Base-by-base conservation (phyloP, 305 asterid genomes). In the Nicotiana rustica region DNA sequence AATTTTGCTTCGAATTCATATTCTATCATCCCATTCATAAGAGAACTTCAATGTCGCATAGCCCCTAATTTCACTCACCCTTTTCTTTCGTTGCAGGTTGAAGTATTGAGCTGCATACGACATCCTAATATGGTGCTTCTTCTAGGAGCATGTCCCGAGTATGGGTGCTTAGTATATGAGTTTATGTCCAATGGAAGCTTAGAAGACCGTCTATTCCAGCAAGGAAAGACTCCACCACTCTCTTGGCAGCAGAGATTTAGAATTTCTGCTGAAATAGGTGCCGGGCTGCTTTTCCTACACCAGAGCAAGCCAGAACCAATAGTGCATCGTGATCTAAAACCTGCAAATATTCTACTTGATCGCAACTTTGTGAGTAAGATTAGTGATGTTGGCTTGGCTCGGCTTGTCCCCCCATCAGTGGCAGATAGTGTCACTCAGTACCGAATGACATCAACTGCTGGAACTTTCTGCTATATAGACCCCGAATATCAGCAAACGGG, bases 111-210 rank as follows among this genome's bases (percentile, higher is more conserved):
- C 80, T 83, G 90, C 85, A 86, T 89, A 83, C 84, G 92, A 8
- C 92, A 89, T 85, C 92, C 92, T 70, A 84, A 89, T 82, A 89
- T 89, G 92, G 92, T 89, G 47, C 88, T 89, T 14, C 92, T 89
- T 67, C 85, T 89, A 49, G 92, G 92, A 57, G 92, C 92, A 69
- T 89, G 92, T 64, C 92, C 92, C 0, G 92, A 89, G 73, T 89
- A 87, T 71, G 92, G 92, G 6, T 89, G 92, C 84, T 80, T 89
- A 77, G 90, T 89, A 4, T 89, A 89, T 21, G 92, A 89, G 79
- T 87, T 83, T 55, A 85, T 89, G 92, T 85, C 86, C 56, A 87
- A 86, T 35, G 92, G 92, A 66, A 89, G 92, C 84, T 84, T 89
- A 76, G 92, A 89, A 81, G 92, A 89, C 82, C 88, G 88, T 56